A percentile compares a stretch with the other conserved stretches of the same genome.
These are phyloP conservation scores for Ramularia endophylla DNA, from an alignment of 2,329 filamentous ascomycete species.

Conservation along the genomic window DNA sequence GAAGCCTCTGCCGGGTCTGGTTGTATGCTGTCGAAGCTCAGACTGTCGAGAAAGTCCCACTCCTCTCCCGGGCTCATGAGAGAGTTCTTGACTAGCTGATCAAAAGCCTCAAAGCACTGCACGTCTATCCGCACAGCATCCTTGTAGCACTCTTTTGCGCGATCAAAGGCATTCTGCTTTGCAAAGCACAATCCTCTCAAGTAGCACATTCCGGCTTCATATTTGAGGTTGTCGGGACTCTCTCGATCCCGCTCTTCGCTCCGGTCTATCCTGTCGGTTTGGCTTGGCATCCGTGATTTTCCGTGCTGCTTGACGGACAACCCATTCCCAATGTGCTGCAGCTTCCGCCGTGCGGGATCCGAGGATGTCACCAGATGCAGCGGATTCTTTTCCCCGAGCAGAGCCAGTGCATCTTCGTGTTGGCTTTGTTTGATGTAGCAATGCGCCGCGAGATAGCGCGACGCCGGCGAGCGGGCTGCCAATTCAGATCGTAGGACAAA, in stretches of 20 bases:
- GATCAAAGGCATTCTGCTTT: slow-evolving; percentile 94
- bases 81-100: slow-evolving; percentile 95
- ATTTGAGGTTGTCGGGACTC: slow-evolving; percentile 69
- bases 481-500: slow-evolving; percentile 82
- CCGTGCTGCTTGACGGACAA: slow-evolving; percentile 39
- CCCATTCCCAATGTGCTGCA: slow-evolving; percentile 58
- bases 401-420: slow-evolving; percentile 77
- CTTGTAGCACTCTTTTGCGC: slow-evolving; percentile 97
- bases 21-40: slow-evolving; percentile 81
- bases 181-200: slow-evolving; percentile 89
- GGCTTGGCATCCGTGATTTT: slow-evolving; percentile 30
- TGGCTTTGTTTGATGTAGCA: slow-evolving; percentile 89
- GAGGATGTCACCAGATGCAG: slow-evolving; percentile 71
- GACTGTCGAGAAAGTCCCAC: slow-evolving; percentile 77
- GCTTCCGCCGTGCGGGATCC: slow-evolving; percentile 62
- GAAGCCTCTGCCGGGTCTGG: slow-evolving; percentile 55
- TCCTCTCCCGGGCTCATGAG: slow-evolving; percentile 86
- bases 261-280: slow-evolving; percentile 49
- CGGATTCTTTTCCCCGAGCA: slow-evolving; percentile 92
- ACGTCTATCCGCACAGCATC: slow-evolving; percentile 95
- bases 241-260: slow-evolving; percentile 61
- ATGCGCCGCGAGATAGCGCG: slow-evolving; percentile 86
- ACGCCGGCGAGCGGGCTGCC: slow-evolving; percentile 73
- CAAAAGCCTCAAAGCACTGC: slow-evolving; percentile 96
- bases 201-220: slow-evolving; percentile 97